Base-by-base conservation (phyloP, 345 rosid genomes). In the Sonneratia caseolaris region DNA sequence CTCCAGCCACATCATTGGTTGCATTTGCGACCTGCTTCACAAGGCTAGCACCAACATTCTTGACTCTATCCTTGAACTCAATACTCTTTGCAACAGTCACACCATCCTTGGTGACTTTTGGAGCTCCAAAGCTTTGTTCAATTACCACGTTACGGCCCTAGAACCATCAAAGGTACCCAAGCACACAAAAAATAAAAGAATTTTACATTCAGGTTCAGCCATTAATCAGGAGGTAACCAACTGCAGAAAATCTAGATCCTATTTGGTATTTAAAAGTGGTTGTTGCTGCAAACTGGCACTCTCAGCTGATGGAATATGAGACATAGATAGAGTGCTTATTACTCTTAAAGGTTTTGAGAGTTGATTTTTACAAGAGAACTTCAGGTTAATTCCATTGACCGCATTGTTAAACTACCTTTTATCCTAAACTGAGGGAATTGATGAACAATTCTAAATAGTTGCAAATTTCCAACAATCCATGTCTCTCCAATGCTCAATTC, bases 21-120 rank as follows among this genome's bases (percentile, higher is more conserved):
- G 99, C 99, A 78, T 96, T 96, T 61, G 99, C 98, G 72, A 95
- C 99, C 84, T 89, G 99, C 83, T 95, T 95, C 71, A 95, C 99
- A 55, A 92, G 98, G 81, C 99, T 95, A 45, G 99, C 99, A 77
- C 98, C 98, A 68, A 95, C 79, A 53, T 95, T 95, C 82, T 89
- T 95, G 21, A 90, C 84, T 79, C 87, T 88, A 70, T 89, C 98
- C 77, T 89, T 86, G 80, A 92, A 95, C 73, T 96, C 99, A 76
- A 91, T 86, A 82, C 99, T 92, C 81, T 95, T 95, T 19, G 99
- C 99, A 69, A 95, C 97, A 49, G 99, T 95, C 2, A 89, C 99
- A 75, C 97, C 99, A 77, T 96, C 99, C 80, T 96, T 96, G 11
- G 98, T 96, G 59, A 96, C 99, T 76, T 96, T 96, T 1, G 99